Percentiles rank a stretch among this genome's conserved stretches.
phyloP scores from a whole-genome alignment of 2,329 filamentous ascomycete species.

The Scolecobasidium constrictum region DNA sequence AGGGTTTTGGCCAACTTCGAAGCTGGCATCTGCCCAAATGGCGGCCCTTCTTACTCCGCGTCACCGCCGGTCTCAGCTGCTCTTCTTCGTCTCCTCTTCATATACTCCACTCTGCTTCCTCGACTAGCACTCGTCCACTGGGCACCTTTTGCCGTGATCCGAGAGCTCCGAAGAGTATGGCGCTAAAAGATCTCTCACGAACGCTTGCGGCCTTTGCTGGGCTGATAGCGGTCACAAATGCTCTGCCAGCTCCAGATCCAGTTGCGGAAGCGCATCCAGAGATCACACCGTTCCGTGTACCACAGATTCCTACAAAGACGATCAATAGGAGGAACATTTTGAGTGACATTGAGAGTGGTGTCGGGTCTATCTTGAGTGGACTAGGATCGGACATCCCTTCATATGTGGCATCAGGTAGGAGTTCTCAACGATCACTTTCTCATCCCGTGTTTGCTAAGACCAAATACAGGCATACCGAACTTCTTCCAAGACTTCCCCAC shows the following conservation, averaged over 20 bases:
- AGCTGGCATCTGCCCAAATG: too few relatives aligned
- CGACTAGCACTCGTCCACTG: too few relatives aligned
- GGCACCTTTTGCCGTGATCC: too few relatives aligned
- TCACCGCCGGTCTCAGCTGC: too few relatives aligned
- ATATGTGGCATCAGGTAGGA: slow-evolving; percentile 45
- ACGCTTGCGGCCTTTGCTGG: slow-evolving; percentile 2
- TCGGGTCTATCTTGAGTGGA: slow-evolving; percentile 28
- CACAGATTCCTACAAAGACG: slow-evolving; percentile 30
- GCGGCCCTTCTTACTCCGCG: too few relatives aligned
- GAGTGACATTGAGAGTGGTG: slow-evolving; percentile 34
- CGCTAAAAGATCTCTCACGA: slow-evolving; percentile 2
- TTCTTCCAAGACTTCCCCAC: slow-evolving; percentile 59
- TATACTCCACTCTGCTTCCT: too few relatives aligned
- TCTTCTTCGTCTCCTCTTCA: too few relatives aligned
- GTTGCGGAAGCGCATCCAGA: slow-evolving; percentile 24
- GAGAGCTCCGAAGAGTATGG: too few relatives aligned
- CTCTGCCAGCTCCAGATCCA: slow-evolving; percentile 5
- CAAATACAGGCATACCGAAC: slow-evolving; percentile 43
- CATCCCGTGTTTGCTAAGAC: too few relatives aligned
- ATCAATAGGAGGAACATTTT: slow-evolving; percentile 36
- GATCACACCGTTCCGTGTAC: slow-evolving; percentile 37
- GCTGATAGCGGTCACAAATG: neutral
- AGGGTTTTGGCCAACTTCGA: too few relatives aligned
- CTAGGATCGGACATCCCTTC: slow-evolving; percentile 33
- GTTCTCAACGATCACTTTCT: neutral